Evolutionary conservation across 352 stramenopile species (phyloP), one percentile per base, ranked within the genome.

Genomic region (Pythium phragmitis): DNA sequence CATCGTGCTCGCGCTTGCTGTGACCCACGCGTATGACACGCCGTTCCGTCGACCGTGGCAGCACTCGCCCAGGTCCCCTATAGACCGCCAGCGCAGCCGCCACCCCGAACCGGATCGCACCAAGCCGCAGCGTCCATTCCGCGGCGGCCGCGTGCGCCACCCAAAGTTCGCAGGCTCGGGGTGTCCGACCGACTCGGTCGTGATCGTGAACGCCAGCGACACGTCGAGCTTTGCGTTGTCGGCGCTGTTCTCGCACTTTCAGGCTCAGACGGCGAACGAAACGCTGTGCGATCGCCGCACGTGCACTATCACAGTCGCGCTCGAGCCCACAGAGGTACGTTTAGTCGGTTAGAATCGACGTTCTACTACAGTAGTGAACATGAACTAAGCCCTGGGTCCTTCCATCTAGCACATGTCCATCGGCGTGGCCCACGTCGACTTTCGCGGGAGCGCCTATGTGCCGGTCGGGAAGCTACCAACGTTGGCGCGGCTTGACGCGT

Each of bases 391-490:
- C 26, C 26, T 30, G 26, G 26, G 26, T 30, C 26, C 26, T 30
- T 30, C 3, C 26, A 30, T 30, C 26, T 26, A 77, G 70, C 62
- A 63, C 57, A 77, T 77, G 71, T 73, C 71, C 11, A 70, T 77
- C 41, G 64, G 71, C 14, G 65, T 79, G 37, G 47, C 59, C 21
- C 66, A 73, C 61, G 70, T 79, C 7, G 72, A 79, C 43, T 76
- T 76, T 28, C 68, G 72, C 4, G 68, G 72, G 47, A 65, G 54
- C 47, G 68, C 68, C 17, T 69, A 67, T 53, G 68, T 75, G 3
- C 71, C 71, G 0, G 50, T 45, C 3, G 34, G n/a, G 7, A 49
- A n/a, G 45, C 37, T 4, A 16, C 48, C 21, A 23, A 6, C n/a
- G 14, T 13, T 30, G 30, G 60, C 33, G 19, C 56, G 26, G 5